phyloP scores from a whole-genome alignment of 2,329 filamentous ascomycete species.

The Ilyonectria robusta region DNA sequence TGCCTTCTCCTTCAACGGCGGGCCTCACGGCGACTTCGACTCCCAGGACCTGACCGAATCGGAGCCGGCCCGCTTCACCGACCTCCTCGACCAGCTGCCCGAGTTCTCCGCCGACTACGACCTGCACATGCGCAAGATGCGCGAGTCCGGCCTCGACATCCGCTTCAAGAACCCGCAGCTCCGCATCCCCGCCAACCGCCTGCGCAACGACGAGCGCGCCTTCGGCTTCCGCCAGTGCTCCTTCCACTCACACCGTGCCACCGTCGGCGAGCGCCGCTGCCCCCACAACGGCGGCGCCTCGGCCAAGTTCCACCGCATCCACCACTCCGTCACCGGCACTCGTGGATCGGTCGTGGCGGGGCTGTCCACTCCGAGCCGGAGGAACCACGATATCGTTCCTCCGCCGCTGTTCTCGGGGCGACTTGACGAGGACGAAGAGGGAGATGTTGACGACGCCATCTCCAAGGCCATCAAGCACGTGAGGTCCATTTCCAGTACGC shows the following conservation, averaged over 20 bases:
- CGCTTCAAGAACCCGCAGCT: constrained; percentile 74
- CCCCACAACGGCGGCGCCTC: constrained; percentile 56
- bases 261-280: constrained; percentile 68
- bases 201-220: constrained; percentile 69
- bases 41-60: constrained; percentile 48
- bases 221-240: constrained; percentile 75
- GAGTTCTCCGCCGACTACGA: constrained; percentile 66
- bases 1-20: constrained; percentile 65
- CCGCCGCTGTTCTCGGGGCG: constrained; percentile 47
- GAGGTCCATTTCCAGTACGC: constrained; percentile 50
- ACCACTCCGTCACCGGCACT: constrained; percentile 15
- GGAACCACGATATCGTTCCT: constrained; percentile 44
- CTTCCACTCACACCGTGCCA: constrained; percentile 71
- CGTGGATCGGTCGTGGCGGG: constrained; percentile 36
- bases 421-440: constrained; percentile 39
- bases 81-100: constrained; percentile 60
- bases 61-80: constrained; percentile 55
- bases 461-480: constrained; percentile 50
- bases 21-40: constrained; percentile 50
- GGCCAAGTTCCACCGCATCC: constrained; percentile 33
- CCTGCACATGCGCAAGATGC: constrained; percentile 67
- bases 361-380: constrained; percentile 41
- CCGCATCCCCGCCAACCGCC: constrained; percentile 68
- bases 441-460: constrained; percentile 49
- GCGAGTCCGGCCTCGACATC: constrained; percentile 63